phyloP scores from a whole-genome alignment of 1,284 basidiomycete genomes.

The Heterobasidion occidentale region DNA sequence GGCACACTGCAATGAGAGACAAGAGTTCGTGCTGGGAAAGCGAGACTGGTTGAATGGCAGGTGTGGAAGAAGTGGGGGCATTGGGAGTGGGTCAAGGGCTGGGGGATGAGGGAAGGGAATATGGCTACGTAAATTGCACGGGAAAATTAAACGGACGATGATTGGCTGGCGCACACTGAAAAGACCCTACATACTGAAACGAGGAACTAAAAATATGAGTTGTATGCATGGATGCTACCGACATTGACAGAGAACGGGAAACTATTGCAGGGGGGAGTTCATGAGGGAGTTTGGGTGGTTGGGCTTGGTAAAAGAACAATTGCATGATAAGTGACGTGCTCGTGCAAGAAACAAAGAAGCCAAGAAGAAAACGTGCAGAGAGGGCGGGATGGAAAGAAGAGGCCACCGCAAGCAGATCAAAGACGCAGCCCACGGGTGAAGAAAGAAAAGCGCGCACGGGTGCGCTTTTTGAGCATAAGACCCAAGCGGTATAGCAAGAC shows the following conservation, averaged over 20 bases:
- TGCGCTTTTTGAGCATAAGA: not conserved
- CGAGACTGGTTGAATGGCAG: too few relatives aligned
- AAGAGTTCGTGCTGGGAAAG: slow-evolving; percentile 1
- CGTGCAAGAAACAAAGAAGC: not conserved
- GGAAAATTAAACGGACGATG: not conserved
- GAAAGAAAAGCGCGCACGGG: not conserved
- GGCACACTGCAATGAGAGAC: not conserved
- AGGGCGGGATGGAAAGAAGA: not conserved
- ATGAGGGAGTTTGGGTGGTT: slow-evolving; percentile 2
- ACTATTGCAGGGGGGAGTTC: not conserved
- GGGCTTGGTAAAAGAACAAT: slow-evolving; percentile 1
- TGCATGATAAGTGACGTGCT: slow-evolving; percentile 7
- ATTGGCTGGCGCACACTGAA: not conserved
- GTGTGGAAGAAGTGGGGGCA: not conserved
- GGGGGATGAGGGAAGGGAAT: not conserved
- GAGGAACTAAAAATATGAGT: slow-evolving; percentile 10
- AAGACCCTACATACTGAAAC: slow-evolving; percentile 4
- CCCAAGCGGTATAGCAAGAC: not conserved
- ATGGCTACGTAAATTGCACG: not conserved
- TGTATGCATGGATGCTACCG: slow-evolving; percentile 4
- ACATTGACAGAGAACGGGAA: not conserved
- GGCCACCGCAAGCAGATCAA: not conserved
- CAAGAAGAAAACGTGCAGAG: not conserved
- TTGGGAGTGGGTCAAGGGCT: not conserved
- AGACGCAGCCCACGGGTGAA: not conserved